Evolutionary conservation across 2,329 filamentous ascomycete genomes (phyloP).

Genomic region (Phyllosticta citribraziliensis): DNA sequence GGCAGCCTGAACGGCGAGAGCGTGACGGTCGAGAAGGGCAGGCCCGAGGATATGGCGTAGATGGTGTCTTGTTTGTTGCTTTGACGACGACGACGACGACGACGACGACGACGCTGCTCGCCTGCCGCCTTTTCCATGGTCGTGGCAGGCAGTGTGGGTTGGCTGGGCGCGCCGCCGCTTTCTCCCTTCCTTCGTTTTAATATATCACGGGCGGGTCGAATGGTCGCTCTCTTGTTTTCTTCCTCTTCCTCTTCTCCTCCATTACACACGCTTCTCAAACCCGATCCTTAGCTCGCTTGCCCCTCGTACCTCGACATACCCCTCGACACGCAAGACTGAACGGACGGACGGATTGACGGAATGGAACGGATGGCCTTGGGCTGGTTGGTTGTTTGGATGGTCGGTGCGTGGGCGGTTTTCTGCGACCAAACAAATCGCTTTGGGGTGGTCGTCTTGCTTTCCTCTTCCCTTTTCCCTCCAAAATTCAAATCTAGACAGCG

Average conservation of each 20-base stretch:
- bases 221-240: neutral
- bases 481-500: neutral
- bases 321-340: neutral
- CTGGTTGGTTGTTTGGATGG: too few relatives aligned
- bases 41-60: neutral
- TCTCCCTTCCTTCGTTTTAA: neutral
- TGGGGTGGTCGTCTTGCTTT: neutral
- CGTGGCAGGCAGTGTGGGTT: neutral
- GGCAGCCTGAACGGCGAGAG: neutral
- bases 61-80: neutral
- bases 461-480: neutral
- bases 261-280: neutral
- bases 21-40: conserved; percentile 6
- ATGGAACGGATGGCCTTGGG: neutral
- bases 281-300: neutral
- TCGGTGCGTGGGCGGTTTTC: neutral
- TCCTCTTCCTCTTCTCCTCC: neutral
- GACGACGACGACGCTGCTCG: neutral
- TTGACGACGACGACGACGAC: neutral
- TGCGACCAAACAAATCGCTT: neutral
- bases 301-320: neutral
- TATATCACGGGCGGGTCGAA: neutral
- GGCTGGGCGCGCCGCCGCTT: neutral
- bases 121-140: neutral
- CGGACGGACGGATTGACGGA: neutral